Base-by-base conservation (phyloP, 805 yeast genomes). In the Diddensiella santjacobensis region DNA sequence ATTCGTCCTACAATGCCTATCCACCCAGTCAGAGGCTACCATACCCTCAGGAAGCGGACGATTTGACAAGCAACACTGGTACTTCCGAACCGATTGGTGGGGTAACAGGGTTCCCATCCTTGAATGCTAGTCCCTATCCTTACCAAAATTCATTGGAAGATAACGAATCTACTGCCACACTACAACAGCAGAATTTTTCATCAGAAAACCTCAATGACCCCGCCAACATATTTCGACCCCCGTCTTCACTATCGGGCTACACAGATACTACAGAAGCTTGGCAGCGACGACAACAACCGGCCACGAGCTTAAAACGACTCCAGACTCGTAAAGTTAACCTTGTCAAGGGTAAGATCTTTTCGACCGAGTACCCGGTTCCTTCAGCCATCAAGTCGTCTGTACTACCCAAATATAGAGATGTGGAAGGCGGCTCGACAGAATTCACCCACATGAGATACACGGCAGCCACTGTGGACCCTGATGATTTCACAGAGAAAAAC, bases 391-490 rank as follows among this genome's bases (percentile, higher is more conserved):
- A 67, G 45, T 58, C 64, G 51, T 64, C 71, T 1, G 57, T 67
- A 23, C 60, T 67, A 36, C 62, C 67, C 4, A 47, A 60, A 55
- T 64, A 69, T 52, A 54, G 59, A n/a, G 71, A 80, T 73, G 45
- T 72, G 60, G 60, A 80, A 70, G 3, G 65, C 65, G 63, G 71
- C 3, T 49, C 64, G 22, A 65, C 66, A 8, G 84, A 80, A 61
- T 80, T 80, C 62, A 71, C 80, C 13, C 81, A 77, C 57, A 71
- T 80, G 79, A 65, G 83, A 54, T 80, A 80, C 61, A 72, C 77
- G 1, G 86, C 86, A 2, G 86, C 81, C 4, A 80, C 84, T 1
- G 77, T 81, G 59, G 84, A 83, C n/a, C 86, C 86, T 3, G 80
- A 80, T 40, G 80, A 81, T 50, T 81, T 81, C 63, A 70, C 71